Percentiles rank a stretch among this genome's conserved stretches.
Evolutionary conservation across 2,329 filamentous ascomycete genomes (phyloP).

Genomic region (Aspergillus puulaauensis): DNA sequence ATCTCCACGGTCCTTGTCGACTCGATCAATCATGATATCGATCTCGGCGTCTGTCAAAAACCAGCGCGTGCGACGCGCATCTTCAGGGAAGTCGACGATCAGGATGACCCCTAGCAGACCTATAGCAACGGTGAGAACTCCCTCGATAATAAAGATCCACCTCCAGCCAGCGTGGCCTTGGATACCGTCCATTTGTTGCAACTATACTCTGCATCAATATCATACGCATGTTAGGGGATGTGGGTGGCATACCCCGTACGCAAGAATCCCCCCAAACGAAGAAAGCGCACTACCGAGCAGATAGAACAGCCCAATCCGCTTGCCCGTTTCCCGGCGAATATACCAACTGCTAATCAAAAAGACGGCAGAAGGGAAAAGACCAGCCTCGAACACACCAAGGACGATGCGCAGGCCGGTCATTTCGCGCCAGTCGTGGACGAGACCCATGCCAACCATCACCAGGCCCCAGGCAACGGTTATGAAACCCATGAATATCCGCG

Average conservation of each 20-base stretch:
- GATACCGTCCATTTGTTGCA: conserved; percentile 7
- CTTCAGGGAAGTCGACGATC: conserved; percentile 12
- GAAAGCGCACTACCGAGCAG: conserved; percentile 3
- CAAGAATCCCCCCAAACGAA: conserved; percentile 9
- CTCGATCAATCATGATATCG: conserved; percentile 14
- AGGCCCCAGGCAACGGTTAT: conserved; percentile 43
- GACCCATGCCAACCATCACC: conserved; percentile 47
- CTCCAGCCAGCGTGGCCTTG: conserved; percentile 9
- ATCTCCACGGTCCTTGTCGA: conserved; percentile 15
- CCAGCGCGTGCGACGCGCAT: conserved; percentile 6
- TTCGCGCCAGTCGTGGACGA: conserved; percentile 34
- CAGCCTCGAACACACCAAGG: conserved; percentile 40
- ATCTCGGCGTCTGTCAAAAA: conserved; percentile 7
- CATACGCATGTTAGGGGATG: not conserved
- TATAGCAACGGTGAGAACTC: not conserved
- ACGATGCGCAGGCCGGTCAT: conserved; percentile 39
- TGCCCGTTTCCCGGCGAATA: conserved; percentile 3
- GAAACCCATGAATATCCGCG: conserved; percentile 33
- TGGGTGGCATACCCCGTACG: conserved; percentile 1
- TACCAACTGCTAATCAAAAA: conserved; percentile 10
- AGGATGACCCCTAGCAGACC: conserved; percentile 1
- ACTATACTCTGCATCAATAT: not conserved
- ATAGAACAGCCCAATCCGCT: conserved; percentile 6
- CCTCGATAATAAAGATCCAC: conserved; percentile 13
- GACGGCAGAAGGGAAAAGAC: conserved; percentile 12